Conservation (phyloP, 768 basidiomycete species). For the Boletus subcaerulescens region DNA sequence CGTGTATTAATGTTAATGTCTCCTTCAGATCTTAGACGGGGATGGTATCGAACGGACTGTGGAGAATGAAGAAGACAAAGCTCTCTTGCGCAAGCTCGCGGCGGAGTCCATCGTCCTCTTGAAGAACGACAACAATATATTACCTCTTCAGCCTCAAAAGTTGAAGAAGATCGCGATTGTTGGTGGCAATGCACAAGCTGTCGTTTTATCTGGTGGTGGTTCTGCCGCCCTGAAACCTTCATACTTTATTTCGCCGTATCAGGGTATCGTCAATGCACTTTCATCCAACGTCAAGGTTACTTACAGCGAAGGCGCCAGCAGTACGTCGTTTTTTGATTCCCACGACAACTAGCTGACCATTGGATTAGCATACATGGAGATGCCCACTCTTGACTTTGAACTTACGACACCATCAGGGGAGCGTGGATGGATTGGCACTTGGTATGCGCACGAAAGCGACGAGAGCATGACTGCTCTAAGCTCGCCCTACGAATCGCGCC, state of each 20-base stretch:
- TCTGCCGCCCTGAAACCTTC: conserved; percentile 68
- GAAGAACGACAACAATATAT: conserved; percentile 57
- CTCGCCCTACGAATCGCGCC: conserved; percentile 39
- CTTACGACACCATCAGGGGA: conserved; percentile 56
- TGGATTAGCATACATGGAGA: conserved; percentile 54
- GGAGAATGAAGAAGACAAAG: conserved; percentile 59
- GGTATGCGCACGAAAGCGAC: conserved; percentile 56
- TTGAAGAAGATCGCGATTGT: conserved; percentile 73
- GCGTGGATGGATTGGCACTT: conserved; percentile 64
- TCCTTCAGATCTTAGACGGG: conserved; percentile 58
- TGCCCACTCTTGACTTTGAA: conserved; percentile 68
- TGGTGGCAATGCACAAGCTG: conserved; percentile 61
- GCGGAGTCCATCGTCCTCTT: conserved; percentile 70
- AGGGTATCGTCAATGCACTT: conserved; percentile 66
- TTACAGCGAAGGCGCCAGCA: conserved; percentile 67
- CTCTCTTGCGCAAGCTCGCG: conserved; percentile 64
- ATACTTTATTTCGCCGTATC: conserved; percentile 74
- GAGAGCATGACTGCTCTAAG: conserved; percentile 50
- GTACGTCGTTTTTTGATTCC: conserved; percentile 34
- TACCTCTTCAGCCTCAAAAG: conserved; percentile 35
- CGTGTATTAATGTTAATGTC: not conserved
- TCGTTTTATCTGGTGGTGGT: conserved; percentile 74
- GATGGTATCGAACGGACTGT: conserved; percentile 64
- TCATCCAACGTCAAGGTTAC: conserved; percentile 49
- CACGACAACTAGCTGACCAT: not conserved